Base-by-base conservation (phyloP, 371 early-diverging fungal genomes). In the Haplosporangium sp. region DNA sequence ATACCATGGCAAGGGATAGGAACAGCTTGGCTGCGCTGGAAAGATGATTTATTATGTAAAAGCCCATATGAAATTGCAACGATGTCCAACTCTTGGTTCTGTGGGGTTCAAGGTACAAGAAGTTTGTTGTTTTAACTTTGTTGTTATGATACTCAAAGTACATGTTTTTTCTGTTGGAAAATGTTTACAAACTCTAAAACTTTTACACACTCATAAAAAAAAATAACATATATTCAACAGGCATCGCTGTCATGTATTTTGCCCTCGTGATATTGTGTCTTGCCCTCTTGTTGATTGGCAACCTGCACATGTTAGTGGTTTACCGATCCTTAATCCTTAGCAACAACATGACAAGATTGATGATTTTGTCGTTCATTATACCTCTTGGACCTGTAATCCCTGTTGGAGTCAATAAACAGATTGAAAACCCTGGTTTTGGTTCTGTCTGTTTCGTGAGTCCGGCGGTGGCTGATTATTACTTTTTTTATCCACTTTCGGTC, bases 1-100 rank as follows among this genome's bases (percentile, higher is more conserved):
- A 62, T 72, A 4, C 66, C 72, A 2, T 81, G 71, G 71, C 75
- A 81, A 19, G 82, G 66, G 0, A 8, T 75, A 1, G 82, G 75
- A 2, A 81, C 69, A 0, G 61, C 47, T 0, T 81, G 82, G 82
- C 35, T 74, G 15, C 65, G 58, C 42, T 63, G 61, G 50, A 71
- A 55, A 39, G 59, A 71, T 7, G 59, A 67, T 34, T 37, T 81
- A 11, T 19, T 74, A 40, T 81, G 82, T 60, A 57, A 72, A 20
- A 81, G 37, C 34, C 57, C 39, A 0, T 68, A 64, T 15, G 82
- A 81, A 58, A 58, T 65, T 19, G 63, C 82, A 0, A 72, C 69
- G 17, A 74, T 81, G 72, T 20, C 72, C 39, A 81, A 81, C 42
- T 81, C 82, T 4, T 69, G 63, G 69, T 35, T 81, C n/a, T 81